Percentiles rank a stretch among this genome's conserved stretches.
These are phyloP conservation scores for Lasiosphaeria ovina DNA, from an alignment of 495 filamentous ascomycete species.

Conservation along the genomic window DNA sequence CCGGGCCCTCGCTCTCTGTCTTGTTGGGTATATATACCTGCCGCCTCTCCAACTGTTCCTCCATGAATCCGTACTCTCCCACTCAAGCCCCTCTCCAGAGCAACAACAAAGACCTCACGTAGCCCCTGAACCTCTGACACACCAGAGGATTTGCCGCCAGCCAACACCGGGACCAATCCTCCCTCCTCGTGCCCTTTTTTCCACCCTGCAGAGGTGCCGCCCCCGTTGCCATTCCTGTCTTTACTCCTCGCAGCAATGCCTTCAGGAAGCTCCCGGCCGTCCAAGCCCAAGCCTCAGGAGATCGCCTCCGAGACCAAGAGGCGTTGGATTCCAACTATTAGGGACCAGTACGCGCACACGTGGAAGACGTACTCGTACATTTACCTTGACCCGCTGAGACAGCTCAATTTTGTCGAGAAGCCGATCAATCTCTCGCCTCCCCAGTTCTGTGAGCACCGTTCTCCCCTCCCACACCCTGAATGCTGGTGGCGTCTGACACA, in stretches of 20 bases:
- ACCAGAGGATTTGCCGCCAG: background rate
- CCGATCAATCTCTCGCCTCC: constrained; percentile 34
- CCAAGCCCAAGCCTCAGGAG: constrained; percentile 62
- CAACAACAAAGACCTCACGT: too few species aligned
- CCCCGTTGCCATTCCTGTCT: background rate
- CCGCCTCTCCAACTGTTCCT: background rate
- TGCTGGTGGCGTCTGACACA: constrained; percentile 13
- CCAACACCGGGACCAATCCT: background rate
- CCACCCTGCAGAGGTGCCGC: background rate
- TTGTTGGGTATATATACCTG: background rate
- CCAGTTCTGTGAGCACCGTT: constrained; percentile 37
- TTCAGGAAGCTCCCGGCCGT: constrained; percentile 23
- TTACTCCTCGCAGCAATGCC: constrained; percentile 12
- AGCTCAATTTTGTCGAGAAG: constrained; percentile 37
- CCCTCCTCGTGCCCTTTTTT: background rate
- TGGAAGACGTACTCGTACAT: constrained; percentile 50
- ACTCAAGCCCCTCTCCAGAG: too few species aligned
- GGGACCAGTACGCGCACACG: constrained; percentile 43
- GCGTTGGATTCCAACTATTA: constrained; percentile 59
- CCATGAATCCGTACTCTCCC: background rate
- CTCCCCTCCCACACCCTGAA: constrained; percentile 2
- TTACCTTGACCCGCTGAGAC: constrained; percentile 42
- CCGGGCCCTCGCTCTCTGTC: background rate
- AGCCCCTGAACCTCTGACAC: too few species aligned
- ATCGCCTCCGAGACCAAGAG: constrained; percentile 68